phyloP scores from a whole-genome alignment of 2,329 filamentous ascomycete genomes.

The Nannizziopsis arthrosporioides region DNA sequence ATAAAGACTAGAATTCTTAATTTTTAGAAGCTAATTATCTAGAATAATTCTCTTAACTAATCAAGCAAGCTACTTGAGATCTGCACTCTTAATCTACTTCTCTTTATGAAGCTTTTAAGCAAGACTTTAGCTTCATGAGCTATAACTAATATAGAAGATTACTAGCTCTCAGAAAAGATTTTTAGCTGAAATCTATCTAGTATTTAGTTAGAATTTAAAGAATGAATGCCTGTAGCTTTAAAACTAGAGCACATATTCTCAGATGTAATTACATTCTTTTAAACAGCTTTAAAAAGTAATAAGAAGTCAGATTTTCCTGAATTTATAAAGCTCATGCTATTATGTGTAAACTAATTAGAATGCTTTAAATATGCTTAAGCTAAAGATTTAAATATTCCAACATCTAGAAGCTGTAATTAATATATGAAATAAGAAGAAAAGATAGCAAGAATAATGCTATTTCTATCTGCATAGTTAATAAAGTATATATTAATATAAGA shows the following conservation, averaged over 20 bases:
- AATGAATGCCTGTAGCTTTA: neutral
- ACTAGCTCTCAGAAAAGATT: too few species aligned
- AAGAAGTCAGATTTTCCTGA: constrained; percentile 2
- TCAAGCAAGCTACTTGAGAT: too few species aligned
- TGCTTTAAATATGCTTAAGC: constrained; percentile 4
- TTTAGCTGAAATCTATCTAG: too few species aligned
- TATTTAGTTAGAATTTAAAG: neutral
- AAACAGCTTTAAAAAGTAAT: neutral
- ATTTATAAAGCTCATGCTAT: constrained; percentile 1
- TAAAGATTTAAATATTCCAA: constrained; percentile 5
- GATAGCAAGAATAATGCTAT: constrained; percentile 9
- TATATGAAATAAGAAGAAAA: constrained; percentile 8
- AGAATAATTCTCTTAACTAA: too few species aligned
- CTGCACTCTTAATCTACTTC: too few species aligned
- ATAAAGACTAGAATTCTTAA: too few species aligned
- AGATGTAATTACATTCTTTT: neutral
- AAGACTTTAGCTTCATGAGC: too few species aligned
- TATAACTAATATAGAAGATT: too few species aligned
- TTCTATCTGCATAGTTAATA: constrained; percentile 3
- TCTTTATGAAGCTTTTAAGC: too few species aligned
- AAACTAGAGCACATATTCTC: constrained; percentile 6
- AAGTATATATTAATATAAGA: constrained; percentile 11
- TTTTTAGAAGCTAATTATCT: too few species aligned
- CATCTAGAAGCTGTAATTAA: constrained; percentile 7
- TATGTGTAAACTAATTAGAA: neutral